Conservation (phyloP, 208 protist genomes). For the Acanthamoeba culbertsoni region DNA sequence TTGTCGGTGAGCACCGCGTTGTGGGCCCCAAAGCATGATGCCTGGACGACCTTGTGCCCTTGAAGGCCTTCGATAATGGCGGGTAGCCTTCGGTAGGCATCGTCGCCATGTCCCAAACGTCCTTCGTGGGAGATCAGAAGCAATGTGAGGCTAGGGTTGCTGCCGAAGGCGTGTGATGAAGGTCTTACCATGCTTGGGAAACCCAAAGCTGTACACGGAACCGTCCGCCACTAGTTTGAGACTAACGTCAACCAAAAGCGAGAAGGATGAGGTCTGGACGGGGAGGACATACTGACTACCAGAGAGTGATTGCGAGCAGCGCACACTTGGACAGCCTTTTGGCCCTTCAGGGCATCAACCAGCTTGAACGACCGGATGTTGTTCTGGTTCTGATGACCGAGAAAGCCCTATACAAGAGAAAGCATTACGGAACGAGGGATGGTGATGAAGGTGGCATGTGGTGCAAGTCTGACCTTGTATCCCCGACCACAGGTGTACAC, state of each 20-base stretch:
- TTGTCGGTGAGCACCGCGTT: constrained; percentile 3
- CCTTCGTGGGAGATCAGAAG: background rate
- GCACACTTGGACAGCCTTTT: constrained; percentile 11
- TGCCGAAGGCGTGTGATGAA: background rate
- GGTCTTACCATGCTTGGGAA: constrained; percentile 35
- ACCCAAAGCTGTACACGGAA: constrained; percentile 33
- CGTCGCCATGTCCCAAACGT: background rate
- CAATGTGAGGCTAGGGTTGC: background rate
- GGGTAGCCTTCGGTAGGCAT: background rate
- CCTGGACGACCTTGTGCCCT: background rate
- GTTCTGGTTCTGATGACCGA: constrained; percentile 40
- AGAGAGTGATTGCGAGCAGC: constrained; percentile 38
- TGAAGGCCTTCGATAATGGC: background rate
- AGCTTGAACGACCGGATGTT: constrained; percentile 22
- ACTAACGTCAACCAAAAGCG: background rate
- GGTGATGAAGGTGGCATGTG: background rate
- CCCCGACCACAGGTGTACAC: constrained; percentile 24
- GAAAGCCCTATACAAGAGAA: background rate
- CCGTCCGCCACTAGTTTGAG: background rate
- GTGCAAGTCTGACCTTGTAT: background rate
- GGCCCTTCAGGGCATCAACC: background rate
- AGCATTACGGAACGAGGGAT: background rate
- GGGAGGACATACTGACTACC: background rate
- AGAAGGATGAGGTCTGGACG: background rate
- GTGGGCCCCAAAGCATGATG: constrained; percentile 27